Conservation (phyloP, 2,329 filamentous ascomycete genomes). For the Penicillium expansum region DNA sequence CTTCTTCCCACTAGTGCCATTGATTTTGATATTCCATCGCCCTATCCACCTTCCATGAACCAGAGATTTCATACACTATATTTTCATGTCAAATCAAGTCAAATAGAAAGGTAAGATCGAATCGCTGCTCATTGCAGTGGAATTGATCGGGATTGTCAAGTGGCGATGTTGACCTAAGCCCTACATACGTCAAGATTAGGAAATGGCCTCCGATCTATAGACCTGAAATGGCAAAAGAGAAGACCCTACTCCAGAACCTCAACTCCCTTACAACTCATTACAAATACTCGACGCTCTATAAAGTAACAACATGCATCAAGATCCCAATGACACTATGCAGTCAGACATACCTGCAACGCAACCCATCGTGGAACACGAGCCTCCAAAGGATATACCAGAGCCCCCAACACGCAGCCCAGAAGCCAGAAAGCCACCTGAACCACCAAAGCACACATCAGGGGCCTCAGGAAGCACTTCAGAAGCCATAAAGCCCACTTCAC, state of each 20-base stretch:
- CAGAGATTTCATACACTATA: neutral
- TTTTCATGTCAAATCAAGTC: neutral
- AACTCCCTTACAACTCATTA: neutral
- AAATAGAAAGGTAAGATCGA: neutral
- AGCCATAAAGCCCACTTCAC: neutral
- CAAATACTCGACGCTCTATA: neutral
- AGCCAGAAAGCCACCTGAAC: neutral
- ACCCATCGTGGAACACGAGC: neutral
- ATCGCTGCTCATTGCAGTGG: neutral
- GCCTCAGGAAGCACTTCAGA: neutral
- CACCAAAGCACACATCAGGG: neutral
- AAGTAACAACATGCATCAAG: neutral
- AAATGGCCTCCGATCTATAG: conserved; percentile 11
- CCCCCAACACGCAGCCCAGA: neutral
- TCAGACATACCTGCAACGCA: conserved; percentile 5
- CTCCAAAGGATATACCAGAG: neutral
- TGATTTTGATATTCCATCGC: neutral
- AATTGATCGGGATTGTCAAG: conserved; percentile 5
- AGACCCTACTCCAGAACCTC: neutral
- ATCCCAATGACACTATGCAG: conserved; percentile 1
- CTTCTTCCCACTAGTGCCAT: neutral
- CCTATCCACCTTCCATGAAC: neutral
- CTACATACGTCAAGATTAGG: conserved; percentile 25
- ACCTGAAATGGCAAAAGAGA: conserved; percentile 3
- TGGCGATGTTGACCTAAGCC: conserved; percentile 20